These are phyloP conservation scores for Hirsutella thompsonii DNA, from an alignment of 2,329 filamentous ascomycete species.

Conservation along the genomic window DNA sequence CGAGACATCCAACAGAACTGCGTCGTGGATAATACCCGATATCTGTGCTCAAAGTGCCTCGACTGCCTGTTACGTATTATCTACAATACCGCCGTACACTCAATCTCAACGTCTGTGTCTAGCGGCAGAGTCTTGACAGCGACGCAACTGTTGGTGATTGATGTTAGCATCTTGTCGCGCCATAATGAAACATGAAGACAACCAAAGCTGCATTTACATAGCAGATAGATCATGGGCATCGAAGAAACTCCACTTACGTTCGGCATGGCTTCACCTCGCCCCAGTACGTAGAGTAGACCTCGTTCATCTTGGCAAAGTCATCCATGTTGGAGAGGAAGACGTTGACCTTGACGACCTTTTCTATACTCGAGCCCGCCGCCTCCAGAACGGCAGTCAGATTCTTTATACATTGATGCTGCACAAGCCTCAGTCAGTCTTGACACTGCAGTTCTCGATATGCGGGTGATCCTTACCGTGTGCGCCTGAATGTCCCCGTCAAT, in stretches of 20 bases:
- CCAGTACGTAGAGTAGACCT: conserved; percentile 60
- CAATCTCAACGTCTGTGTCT: conserved; percentile 20
- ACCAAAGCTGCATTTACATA: no score
- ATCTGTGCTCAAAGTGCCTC: not conserved
- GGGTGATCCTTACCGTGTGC: conserved; percentile 51
- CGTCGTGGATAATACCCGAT: not conserved
- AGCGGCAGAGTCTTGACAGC: conserved; percentile 21
- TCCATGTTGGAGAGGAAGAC: conserved; percentile 64
- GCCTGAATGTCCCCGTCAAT: conserved; percentile 51
- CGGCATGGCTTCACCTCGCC: conserved; percentile 31
- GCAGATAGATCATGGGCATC: no score
- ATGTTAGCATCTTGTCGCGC: no score
- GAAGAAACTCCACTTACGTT: conserved; percentile 22
- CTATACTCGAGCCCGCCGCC: conserved; percentile 51
- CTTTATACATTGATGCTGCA: conserved; percentile 49
- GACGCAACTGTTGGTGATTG: conserved; percentile 14
- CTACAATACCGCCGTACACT: conserved; percentile 16
- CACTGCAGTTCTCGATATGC: no score
- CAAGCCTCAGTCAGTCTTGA: not conserved
- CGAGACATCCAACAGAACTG: no score
- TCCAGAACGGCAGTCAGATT: conserved; percentile 59
- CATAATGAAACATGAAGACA: no score
- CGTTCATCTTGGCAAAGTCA: conserved; percentile 65
- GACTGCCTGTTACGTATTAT: not conserved
- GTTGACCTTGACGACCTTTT: conserved; percentile 58